phyloP scores from a whole-genome alignment of 2,329 filamentous ascomycete species.

The Colletotrichum noveboracense region DNA sequence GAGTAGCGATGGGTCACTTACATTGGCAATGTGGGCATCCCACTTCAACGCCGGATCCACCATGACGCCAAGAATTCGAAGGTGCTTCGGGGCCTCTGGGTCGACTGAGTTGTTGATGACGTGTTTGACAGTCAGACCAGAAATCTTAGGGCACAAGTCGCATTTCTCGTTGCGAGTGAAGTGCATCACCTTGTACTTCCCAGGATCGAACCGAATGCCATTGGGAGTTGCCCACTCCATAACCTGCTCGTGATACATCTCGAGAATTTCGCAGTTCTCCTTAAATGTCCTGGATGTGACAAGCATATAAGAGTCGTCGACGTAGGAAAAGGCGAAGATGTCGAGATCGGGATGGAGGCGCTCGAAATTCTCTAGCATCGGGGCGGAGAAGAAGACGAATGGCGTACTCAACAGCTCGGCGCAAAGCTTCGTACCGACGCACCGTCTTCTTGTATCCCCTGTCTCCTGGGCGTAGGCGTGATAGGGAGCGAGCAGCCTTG shows the following conservation, averaged over 20 bases:
- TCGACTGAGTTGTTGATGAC: not conserved
- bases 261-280: not conserved
- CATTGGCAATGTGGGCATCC: not conserved
- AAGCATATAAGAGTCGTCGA: not conserved
- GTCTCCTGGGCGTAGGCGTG: too few relatives aligned
- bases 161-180: not conserved
- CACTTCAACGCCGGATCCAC: not conserved
- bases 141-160: not conserved
- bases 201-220: not conserved
- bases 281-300: not conserved
- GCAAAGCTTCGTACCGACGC: too few relatives aligned
- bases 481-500: too few relatives aligned
- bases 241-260: not conserved
- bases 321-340: not conserved
- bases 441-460: too few relatives aligned
- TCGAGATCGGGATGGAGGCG: not conserved
- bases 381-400: not conserved
- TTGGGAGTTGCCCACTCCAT: not conserved
- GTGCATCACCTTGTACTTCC: not conserved
- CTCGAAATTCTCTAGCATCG: not conserved
- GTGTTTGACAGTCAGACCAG: not conserved
- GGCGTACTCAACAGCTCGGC: too few relatives aligned
- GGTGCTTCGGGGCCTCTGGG: not conserved
- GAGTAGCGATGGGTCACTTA: not conserved
- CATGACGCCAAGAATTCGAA: not conserved